Evolutionary conservation across 768 basidiomycete species (phyloP).

Genomic region (Trametes elegans): DNA sequence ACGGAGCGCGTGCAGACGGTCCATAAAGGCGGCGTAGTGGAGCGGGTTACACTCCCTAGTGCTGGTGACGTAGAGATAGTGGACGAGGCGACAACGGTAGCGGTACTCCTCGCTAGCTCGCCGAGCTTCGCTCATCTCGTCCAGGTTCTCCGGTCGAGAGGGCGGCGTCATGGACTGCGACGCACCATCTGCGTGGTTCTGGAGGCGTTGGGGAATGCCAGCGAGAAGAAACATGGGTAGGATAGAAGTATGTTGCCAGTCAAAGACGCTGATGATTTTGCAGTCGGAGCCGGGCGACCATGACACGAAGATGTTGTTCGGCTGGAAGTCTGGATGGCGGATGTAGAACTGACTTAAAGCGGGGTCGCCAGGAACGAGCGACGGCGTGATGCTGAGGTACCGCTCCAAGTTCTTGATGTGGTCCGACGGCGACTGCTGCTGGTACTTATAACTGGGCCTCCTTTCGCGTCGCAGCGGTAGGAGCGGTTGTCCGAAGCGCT

Average conservation of each 20-base stretch:
- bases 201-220: slow-evolving; percentile 41
- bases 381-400: slow-evolving; percentile 48
- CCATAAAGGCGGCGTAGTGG: slow-evolving; percentile 41
- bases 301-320: slow-evolving; percentile 47
- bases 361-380: slow-evolving; percentile 42
- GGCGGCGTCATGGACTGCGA: slow-evolving; percentile 41
- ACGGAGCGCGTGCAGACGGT: slow-evolving; percentile 36
- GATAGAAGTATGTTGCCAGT: slow-evolving; percentile 45
- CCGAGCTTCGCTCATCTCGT: slow-evolving; percentile 40
- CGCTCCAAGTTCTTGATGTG: slow-evolving; percentile 49
- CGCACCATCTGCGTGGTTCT: slow-evolving; percentile 46
- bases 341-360: slow-evolving; percentile 44
- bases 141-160: slow-evolving; percentile 41
- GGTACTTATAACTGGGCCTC: slow-evolving; percentile 44
- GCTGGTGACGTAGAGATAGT: slow-evolving; percentile 47
- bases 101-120: slow-evolving; percentile 33
- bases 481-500: slow-evolving; percentile 46
- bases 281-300: slow-evolving; percentile 42
- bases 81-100: slow-evolving; percentile 47
- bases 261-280: slow-evolving; percentile 35
- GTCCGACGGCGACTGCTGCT: slow-evolving; percentile 40
- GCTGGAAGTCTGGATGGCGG: slow-evolving; percentile 43
- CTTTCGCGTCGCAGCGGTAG: slow-evolving; percentile 41
- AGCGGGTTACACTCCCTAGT: slow-evolving; percentile 44
- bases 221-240: slow-evolving; percentile 51